Base-by-base conservation (phyloP, 495 filamentous ascomycete genomes). In the Podospora australis region DNA sequence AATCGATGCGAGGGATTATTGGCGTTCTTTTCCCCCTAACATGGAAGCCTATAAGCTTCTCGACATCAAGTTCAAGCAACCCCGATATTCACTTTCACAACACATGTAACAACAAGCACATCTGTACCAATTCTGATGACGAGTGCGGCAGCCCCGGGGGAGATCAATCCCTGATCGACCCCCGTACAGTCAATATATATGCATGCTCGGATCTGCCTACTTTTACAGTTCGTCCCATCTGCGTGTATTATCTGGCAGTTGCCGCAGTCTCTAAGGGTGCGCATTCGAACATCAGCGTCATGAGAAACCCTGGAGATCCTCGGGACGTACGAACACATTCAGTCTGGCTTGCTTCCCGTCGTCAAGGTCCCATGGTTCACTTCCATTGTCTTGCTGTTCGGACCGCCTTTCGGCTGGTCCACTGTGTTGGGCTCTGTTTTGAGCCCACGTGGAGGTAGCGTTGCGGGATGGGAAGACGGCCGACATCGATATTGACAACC, bases 81-180 rank as follows among this genome's bases (percentile, higher is more conserved):
- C 30, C 16, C 30, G 11, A 11, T 4, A 21, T 19, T 24, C 7
- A 22, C 17, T 23, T 24, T 19, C 19, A 22, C 17, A 5, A 42
- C 11, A 11, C 39, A 25, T n/a, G n/a, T n/a, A n/a, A n/a, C n/a
- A n/a, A n/a, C n/a, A 42, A 24, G 11, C 38, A 40, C 6, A 8
- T 6, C 21, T 28, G 19, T 7, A 19, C 10, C n/a, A 36, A 17
- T 43, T 49, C 20, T 26, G 39, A 45, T 42, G 34, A 42, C 23
- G 20, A 43, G 26, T 22, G 22, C 49, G 35, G 43, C 23, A 48
- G n/a, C 36, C 46, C 50, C 41, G 39, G 49, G 22, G 56, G 25
- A 35, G 54, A 59, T 59, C 56, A 54, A 56, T 46, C 44, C 42
- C 10, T 39, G 50, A 54, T 53, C 50, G 40, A 50, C 40, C 30